Percentiles rank a stretch among this genome's conserved stretches.
Evolutionary conservation across 306 rosid species (phyloP).

Genomic region (Rubus idaeus): DNA sequence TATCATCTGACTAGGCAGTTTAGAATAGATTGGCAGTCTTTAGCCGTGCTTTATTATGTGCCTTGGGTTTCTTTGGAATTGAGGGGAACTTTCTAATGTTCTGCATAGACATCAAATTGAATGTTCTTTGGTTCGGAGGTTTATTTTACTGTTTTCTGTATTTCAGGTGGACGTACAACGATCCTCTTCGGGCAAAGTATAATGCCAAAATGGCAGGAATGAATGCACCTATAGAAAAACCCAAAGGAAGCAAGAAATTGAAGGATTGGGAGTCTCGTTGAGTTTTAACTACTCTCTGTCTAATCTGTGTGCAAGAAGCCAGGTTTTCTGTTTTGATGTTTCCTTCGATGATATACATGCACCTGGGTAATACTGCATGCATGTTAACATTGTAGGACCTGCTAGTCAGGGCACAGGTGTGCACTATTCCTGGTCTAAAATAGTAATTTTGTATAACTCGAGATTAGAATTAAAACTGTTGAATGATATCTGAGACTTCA

Average conservation of each 20-base stretch:
- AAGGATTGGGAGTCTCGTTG: constrained; percentile 81
- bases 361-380: neutral
- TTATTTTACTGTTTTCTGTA: constrained; percentile 2
- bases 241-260: constrained; percentile 93
- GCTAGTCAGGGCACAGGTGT: neutral
- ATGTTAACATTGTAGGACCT: neutral
- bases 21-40: neutral
- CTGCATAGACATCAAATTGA: neutral
- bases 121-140: neutral
- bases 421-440: constrained; percentile 1
- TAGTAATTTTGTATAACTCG: neutral
- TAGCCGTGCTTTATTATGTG: neutral
- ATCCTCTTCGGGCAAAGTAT: constrained; percentile 94
- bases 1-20: neutral
- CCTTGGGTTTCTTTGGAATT: neutral
- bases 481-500: neutral
- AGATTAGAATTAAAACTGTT: neutral
- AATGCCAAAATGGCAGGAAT: constrained; percentile 93
- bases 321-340: neutral
- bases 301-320: neutral
- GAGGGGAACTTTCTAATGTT: neutral
- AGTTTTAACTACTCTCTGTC: constrained; percentile 15
- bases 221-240: constrained; percentile 65
- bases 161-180: constrained; percentile 96
- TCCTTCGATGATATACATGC: neutral